A percentile compares a stretch with the other conserved stretches of the same genome.
Evolutionary conservation across 108 stramenopile species (phyloP).

Genomic region (Discostella pseudostelligera): DNA sequence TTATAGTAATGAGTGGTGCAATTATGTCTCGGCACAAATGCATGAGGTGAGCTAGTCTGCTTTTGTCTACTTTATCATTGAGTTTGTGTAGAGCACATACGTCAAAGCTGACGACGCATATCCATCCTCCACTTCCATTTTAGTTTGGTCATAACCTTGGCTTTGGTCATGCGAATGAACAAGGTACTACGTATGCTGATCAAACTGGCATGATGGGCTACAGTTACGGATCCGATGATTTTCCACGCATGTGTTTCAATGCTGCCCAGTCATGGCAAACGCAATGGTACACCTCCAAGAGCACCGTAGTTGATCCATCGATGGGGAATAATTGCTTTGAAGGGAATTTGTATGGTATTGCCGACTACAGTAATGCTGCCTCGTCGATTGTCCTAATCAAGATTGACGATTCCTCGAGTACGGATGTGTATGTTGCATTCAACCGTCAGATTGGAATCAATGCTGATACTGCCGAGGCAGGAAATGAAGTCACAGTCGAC

Average conservation of each 20-base stretch:
- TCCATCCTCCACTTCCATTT: no score
- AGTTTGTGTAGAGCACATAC: no score
- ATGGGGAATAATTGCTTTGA: neutral
- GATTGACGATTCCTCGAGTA: neutral
- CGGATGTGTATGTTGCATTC: constrained; percentile 41
- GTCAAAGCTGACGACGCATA: no score
- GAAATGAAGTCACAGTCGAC: constrained; percentile 41
- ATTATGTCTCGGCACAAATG: constrained; percentile 19
- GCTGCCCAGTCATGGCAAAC: constrained; percentile 51
- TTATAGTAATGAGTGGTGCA: constrained; percentile 14
- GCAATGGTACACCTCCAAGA: constrained; percentile 46
- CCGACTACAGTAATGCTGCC: constrained; percentile 7
- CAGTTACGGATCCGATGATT: constrained; percentile 22
- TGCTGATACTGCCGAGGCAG: constrained; percentile 35
- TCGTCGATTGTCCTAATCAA: constrained; percentile 19
- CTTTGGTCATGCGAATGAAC: constrained; percentile 51
- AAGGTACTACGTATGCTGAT: constrained; percentile 32
- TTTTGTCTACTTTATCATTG: no score
- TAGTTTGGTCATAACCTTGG: constrained; percentile 52
- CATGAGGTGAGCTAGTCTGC: constrained; percentile 8
- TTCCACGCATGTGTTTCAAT: constrained; percentile 57
- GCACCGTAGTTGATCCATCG: neutral
- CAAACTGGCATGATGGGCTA: constrained; percentile 45
- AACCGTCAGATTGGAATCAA: constrained; percentile 52
- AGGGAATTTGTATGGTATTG: constrained; percentile 24